phyloP scores from a whole-genome alignment of 139 green algal species.

The Coelastrella sp. region DNA sequence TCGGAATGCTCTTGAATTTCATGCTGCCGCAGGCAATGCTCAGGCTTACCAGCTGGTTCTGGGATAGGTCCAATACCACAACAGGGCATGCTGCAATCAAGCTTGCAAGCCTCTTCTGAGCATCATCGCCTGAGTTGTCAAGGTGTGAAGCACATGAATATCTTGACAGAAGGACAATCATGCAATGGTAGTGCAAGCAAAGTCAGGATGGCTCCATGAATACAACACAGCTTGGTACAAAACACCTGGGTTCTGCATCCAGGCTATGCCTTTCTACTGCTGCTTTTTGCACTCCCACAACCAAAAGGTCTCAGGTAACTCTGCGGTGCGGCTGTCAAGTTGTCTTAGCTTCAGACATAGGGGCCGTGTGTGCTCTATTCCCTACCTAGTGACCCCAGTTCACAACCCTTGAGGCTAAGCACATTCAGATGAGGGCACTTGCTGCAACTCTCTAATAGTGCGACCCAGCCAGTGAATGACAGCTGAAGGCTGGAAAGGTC shows the following conservation, averaged over 20 bases:
- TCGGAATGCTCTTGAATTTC: too few relatives aligned
- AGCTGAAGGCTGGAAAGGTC: constrained; percentile 28
- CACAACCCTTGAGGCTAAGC: constrained; percentile 62
- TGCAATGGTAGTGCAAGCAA: not conserved
- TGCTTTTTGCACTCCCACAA: too few relatives aligned
- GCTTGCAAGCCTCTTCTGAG: not conserved
- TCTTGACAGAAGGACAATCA: not conserved
- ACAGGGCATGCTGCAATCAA: not conserved
- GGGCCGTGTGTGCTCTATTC: not conserved
- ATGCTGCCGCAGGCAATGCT: not conserved
- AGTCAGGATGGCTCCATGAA: too few relatives aligned
- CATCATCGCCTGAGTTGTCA: not conserved
- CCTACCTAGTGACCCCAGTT: constrained; percentile 13
- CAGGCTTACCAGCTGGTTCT: constrained; percentile 42
- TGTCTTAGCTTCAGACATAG: not conserved
- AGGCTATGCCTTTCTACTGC: too few relatives aligned
- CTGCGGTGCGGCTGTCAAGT: not conserved
- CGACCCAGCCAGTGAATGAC: constrained; percentile 54
- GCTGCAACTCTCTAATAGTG: constrained; percentile 58
- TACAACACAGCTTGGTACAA: too few relatives aligned
- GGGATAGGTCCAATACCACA: constrained; percentile 33
- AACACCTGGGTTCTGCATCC: too few relatives aligned
- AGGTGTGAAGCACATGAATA: not conserved
- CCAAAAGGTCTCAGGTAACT: too few relatives aligned
- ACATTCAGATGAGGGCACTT: constrained; percentile 56